Evolutionary conservation across 768 basidiomycete genomes (phyloP).

Genomic region (Mycena galericulata): DNA sequence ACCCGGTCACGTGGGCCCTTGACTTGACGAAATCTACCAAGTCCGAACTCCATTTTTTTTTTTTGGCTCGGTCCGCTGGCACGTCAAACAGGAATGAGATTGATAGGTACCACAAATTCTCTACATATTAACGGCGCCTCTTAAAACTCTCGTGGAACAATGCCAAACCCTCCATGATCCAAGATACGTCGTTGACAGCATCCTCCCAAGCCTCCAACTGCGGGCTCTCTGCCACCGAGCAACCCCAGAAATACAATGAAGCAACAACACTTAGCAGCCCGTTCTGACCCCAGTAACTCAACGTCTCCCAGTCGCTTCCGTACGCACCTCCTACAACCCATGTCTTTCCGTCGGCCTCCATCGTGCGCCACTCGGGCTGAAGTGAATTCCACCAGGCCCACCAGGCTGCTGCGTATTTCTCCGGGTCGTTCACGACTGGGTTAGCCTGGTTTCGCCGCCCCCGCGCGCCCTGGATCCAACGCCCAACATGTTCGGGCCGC

Average conservation of each 20-base stretch:
- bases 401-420: neutral
- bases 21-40: too few species aligned
- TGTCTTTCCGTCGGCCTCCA: neutral
- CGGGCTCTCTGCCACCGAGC: neutral
- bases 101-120: too few species aligned
- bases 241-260: neutral
- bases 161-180: neutral
- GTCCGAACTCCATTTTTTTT: too few species aligned
- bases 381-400: neutral
- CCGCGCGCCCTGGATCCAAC: neutral
- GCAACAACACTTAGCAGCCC: neutral
- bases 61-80: too few species aligned
- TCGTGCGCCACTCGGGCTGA: neutral
- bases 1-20: too few species aligned
- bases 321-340: neutral
- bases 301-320: neutral
- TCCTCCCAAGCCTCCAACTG: neutral
- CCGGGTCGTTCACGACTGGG: conserved; percentile 26
- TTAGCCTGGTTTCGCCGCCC: conserved; percentile 57
- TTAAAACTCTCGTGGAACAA: neutral
- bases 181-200: neutral
- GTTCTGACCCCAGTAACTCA: neutral
- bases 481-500: neutral
- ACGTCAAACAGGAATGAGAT: too few species aligned
- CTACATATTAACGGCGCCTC: neutral